phyloP scores from a whole-genome alignment of 2,329 filamentous ascomycete species.

The Stachybotrys chlorohalonatus region DNA sequence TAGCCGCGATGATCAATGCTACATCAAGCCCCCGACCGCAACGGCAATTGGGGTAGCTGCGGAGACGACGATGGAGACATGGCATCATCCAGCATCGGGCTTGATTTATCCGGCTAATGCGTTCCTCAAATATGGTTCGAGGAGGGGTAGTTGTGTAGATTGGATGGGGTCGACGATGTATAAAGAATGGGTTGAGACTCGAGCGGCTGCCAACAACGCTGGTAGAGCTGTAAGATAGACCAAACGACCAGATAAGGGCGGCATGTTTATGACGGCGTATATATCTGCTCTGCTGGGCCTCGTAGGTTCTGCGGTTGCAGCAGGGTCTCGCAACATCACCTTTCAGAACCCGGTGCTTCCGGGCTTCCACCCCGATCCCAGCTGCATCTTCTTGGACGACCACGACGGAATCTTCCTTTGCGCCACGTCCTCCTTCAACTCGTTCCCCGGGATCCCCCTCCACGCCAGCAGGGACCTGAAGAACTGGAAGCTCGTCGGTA shows the following conservation, averaged over 20 bases:
- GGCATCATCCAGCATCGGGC: neutral
- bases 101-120: neutral
- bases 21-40: neutral
- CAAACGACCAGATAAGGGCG: neutral
- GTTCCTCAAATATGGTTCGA: neutral
- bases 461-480: conserved; percentile 39
- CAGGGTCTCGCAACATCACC: neutral
- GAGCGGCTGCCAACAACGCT: too few relatives aligned
- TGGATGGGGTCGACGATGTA: neutral
- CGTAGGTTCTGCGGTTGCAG: neutral
- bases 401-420: conserved; percentile 36
- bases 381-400: conserved; percentile 19
- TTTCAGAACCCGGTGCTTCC: conserved; percentile 33
- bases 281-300: neutral
- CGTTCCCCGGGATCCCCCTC: conserved; percentile 41
- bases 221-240: too few relatives aligned
- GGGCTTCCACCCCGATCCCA: conserved; percentile 37
- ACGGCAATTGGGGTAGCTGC: neutral
- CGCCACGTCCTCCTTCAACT: conserved; percentile 38
- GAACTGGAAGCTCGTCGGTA: conserved; percentile 31
- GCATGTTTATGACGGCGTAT: neutral
- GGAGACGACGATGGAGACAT: neutral
- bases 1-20: neutral
- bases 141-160: neutral
- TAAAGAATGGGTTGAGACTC: neutral